Evolutionary conservation across 805 yeast species (phyloP), one percentile per base, ranked within the genome.

Genomic region (Saccharomyces kudriavzevii): DNA sequence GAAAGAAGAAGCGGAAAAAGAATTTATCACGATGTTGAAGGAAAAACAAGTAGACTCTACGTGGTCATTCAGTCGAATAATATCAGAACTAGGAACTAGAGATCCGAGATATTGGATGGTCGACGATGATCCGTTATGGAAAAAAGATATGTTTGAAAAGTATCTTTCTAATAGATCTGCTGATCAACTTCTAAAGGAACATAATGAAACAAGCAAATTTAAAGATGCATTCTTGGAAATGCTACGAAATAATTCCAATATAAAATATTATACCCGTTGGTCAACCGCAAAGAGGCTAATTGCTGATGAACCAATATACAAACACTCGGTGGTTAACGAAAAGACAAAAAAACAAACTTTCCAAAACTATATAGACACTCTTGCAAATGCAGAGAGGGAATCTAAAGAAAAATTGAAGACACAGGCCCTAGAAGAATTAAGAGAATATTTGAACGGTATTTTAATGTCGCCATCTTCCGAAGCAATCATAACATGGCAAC

Each of bases 51-150:
- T 89, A 2, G 90, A 85, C 65, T 77, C 86, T 0, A 78, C 85
- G 0, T 87, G 92, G 91, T 77, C 94, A 0, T 89, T 89, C 67
- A 80, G 77, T 49, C 74, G 74, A 54, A 85, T 87, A 0, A 81
- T 89, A 70, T 47, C 64, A 6, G 77, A 79, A 24, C 69, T 70
- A 17, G 79, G 85, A 54, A 76, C 85, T 17, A 65, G 62, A 2
- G 83, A 85, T 58, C 80, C 84, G 1, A 72, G 83, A 14, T 90
- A 87, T 62, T 87, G 92, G 91, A 68, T 74, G 5, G 68, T 88
- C 1, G 70, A 74, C 4, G 66, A 67, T 52, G 87, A 85, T 62
- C 77, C 96, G 0, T 60, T 84, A 17, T 71, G 75, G 57, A 77
- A 91, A 52, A 81, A 82, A 59, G 71, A 72, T 26, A 65, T 81